phyloP scores from a whole-genome alignment of 345 rosid genomes.

The Pelargonium nanum region DNA sequence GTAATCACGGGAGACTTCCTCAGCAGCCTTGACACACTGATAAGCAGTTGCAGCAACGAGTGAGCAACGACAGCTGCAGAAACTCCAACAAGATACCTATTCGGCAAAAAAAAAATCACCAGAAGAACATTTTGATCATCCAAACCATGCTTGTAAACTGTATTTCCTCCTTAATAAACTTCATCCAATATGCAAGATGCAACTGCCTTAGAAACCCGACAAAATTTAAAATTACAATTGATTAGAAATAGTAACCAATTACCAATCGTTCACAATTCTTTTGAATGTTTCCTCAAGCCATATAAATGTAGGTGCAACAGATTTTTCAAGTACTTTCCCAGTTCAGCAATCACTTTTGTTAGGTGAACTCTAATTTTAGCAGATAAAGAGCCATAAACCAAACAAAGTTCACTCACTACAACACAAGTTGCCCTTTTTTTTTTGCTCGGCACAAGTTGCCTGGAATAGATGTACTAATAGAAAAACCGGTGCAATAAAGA shows the following conservation, averaged over 20 bases:
- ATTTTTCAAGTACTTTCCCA: neutral
- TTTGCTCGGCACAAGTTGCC: no score
- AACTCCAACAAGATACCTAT: conserved; percentile 68
- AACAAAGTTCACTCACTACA: neutral
- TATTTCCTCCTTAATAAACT: neutral
- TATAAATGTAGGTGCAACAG: no score
- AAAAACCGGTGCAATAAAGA: neutral
- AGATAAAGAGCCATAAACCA: neutral
- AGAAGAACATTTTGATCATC: conserved; percentile 8
- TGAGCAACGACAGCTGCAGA: conserved; percentile 45
- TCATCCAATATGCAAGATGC: no score
- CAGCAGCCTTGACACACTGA: conserved; percentile 39
- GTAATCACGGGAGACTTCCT: conserved; percentile 37
- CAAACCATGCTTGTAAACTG: neutral
- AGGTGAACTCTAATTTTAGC: neutral
- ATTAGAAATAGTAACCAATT: no score
- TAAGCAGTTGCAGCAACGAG: conserved; percentile 47
- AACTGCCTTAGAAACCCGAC: no score
- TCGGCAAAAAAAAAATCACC: conserved; percentile 6
- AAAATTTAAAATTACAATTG: no score
- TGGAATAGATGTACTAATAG: neutral
- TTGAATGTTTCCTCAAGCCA: no score
- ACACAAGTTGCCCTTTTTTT: no score
- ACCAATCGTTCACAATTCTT: no score
- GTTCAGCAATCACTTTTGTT: neutral